Conservation (phyloP, 495 filamentous ascomycete species). For the Penicillium argentinense region DNA sequence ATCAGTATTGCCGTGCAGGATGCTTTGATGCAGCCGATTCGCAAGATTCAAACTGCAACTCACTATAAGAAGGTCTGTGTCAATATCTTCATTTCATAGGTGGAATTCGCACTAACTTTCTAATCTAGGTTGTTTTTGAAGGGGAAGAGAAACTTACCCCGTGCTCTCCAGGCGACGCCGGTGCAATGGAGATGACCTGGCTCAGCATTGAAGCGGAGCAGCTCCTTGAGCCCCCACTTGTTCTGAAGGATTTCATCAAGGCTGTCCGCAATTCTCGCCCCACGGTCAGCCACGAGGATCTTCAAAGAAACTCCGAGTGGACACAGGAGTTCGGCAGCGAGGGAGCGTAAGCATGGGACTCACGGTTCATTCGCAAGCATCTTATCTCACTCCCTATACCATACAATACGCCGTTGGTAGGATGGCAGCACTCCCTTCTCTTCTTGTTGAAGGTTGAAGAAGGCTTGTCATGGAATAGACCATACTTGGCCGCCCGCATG, state of each 20-base stretch:
- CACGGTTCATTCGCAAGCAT: background rate
- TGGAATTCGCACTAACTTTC: background rate
- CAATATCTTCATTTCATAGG: background rate
- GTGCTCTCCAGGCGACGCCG: constrained; percentile 86
- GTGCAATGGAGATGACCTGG: constrained; percentile 92
- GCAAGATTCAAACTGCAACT: constrained; percentile 96
- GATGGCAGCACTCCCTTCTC: background rate
- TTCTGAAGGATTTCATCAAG: constrained; percentile 90
- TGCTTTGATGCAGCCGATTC: constrained; percentile 94
- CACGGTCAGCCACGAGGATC: constrained; percentile 83
- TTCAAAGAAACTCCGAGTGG: constrained; percentile 86
- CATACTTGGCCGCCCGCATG: background rate
- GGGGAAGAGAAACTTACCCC: constrained; percentile 80
- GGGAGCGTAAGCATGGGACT: constrained; percentile 51
- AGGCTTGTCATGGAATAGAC: constrained; percentile 7
- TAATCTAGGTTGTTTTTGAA: constrained; percentile 64
- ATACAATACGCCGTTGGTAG: background rate
- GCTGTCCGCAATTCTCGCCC: constrained; percentile 85
- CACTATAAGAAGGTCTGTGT: constrained; percentile 88
- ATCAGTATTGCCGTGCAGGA: constrained; percentile 96
- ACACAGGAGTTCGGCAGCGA: constrained; percentile 97
- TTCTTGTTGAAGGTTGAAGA: background rate
- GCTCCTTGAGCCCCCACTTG: constrained; percentile 81
- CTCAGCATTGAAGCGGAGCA: constrained; percentile 77
- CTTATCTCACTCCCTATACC: constrained; percentile 1